Conservation (phyloP, 768 basidiomycete species). For the Boletellus sp. region DNA sequence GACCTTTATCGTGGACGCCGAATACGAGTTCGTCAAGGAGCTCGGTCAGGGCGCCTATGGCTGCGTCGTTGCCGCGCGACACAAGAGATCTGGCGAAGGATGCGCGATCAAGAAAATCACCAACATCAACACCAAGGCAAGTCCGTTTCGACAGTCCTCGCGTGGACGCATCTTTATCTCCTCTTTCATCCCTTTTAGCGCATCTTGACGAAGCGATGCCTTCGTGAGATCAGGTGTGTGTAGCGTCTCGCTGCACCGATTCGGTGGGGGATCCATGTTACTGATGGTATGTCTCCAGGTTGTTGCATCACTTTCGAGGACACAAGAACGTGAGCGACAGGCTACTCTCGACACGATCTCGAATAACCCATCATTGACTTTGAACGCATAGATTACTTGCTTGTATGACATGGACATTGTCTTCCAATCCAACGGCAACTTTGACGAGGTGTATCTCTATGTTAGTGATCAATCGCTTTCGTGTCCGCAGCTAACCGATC, state of each 20-base stretch:
- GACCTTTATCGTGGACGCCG: constrained; percentile 81
- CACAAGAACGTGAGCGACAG: constrained; percentile 85
- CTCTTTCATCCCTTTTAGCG: constrained; percentile 43
- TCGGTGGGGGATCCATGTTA: background rate
- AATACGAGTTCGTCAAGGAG: constrained; percentile 94
- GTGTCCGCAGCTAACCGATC: background rate
- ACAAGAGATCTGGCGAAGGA: constrained; percentile 78
- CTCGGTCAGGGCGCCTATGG: constrained; percentile 96
- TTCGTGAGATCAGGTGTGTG: constrained; percentile 86
- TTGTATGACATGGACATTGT: constrained; percentile 99
- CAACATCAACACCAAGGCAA: constrained; percentile 85
- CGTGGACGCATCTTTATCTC: constrained; percentile 10
- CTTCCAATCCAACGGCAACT: constrained; percentile 85
- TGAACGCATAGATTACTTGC: constrained; percentile 74
- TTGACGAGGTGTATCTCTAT: constrained; percentile 95
- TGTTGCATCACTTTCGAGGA: constrained; percentile 95
- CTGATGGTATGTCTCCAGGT: constrained; percentile 40
- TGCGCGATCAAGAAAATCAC: constrained; percentile 97
- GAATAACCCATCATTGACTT: constrained; percentile 3
- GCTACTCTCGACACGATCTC: constrained; percentile 1
- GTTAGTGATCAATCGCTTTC: constrained; percentile 41
- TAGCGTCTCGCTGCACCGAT: background rate
- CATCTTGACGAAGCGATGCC: constrained; percentile 93
- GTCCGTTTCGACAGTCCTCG: constrained; percentile 11
- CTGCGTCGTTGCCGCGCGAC: constrained; percentile 83